Percentiles rank a stretch among this genome's conserved stretches.
Conservation (phyloP, 768 basidiomycete genomes). For the Amanita subjunquillea region DNA sequence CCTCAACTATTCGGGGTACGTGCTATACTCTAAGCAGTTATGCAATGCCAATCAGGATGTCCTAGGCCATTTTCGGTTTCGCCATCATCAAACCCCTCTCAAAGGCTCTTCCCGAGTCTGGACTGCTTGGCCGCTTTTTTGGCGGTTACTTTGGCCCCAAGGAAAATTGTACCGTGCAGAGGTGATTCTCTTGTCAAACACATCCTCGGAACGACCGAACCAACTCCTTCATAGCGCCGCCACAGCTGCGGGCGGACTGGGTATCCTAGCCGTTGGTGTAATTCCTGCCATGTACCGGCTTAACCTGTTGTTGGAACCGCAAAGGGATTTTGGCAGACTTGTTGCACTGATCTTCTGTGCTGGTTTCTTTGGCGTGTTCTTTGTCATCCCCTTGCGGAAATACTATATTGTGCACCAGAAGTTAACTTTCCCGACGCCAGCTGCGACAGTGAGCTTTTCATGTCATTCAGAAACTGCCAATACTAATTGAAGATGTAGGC, state of each 20-base stretch:
- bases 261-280: slow-evolving; percentile 49
- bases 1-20: slow-evolving; percentile 49
- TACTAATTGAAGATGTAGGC: slow-evolving; percentile 24
- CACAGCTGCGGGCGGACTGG: slow-evolving; percentile 47
- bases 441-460: slow-evolving; percentile 37
- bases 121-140: slow-evolving; percentile 30
- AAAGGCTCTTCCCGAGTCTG: slow-evolving; percentile 34
- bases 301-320: slow-evolving; percentile 34
- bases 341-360: slow-evolving; percentile 44
- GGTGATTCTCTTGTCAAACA: slow-evolving; percentile 15
- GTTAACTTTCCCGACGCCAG: slow-evolving; percentile 52
- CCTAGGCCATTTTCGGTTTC: slow-evolving; percentile 45
- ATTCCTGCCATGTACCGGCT: slow-evolving; percentile 54
- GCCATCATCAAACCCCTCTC: slow-evolving; percentile 51
- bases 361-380: slow-evolving; percentile 56
- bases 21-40: slow-evolving; percentile 5
- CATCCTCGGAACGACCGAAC: not conserved
- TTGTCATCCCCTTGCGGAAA: slow-evolving; percentile 52
- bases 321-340: slow-evolving; percentile 43
- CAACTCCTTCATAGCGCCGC: slow-evolving; percentile 27
- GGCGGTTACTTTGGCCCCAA: slow-evolving; percentile 53
- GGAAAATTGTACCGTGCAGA: slow-evolving; percentile 57
- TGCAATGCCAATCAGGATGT: not conserved
- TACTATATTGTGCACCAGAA: slow-evolving; percentile 57
- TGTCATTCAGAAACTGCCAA: not conserved